These are phyloP conservation scores for Venturia effusa DNA, from an alignment of 2,329 filamentous ascomycete species.

Conservation along the genomic window DNA sequence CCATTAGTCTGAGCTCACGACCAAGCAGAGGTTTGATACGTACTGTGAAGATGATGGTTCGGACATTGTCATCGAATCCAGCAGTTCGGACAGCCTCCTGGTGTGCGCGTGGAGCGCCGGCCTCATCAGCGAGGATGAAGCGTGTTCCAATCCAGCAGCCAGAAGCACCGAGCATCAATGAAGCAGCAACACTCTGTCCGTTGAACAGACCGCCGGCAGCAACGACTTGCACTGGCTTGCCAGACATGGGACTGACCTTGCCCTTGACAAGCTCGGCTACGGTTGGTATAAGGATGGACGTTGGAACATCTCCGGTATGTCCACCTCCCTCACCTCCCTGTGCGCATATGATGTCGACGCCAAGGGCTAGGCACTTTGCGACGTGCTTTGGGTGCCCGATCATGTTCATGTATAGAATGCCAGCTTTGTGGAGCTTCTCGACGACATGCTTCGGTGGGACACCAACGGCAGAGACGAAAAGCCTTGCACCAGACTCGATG, in stretches of 20 bases:
- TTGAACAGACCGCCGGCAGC: slow-evolving; percentile 15
- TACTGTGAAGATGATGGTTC: slow-evolving; percentile 90
- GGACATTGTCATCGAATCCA: slow-evolving; percentile 88
- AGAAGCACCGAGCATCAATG: slow-evolving; percentile 83
- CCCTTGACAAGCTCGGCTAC: slow-evolving; percentile 73
- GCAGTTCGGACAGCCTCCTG: slow-evolving; percentile 91
- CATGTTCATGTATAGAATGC: slow-evolving; percentile 99
- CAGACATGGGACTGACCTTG: slow-evolving; percentile 77
- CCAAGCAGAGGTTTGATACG: slow-evolving; percentile 44
- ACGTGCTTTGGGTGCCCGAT: slow-evolving; percentile 99
- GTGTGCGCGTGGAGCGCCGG: slow-evolving; percentile 84
- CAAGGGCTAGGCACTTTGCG: slow-evolving; percentile 79
- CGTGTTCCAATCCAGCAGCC: slow-evolving; percentile 96
- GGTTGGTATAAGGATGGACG: slow-evolving; percentile 81
- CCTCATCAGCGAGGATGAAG: slow-evolving; percentile 90
- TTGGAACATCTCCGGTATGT: slow-evolving; percentile 90
- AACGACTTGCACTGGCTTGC: slow-evolving; percentile 78
- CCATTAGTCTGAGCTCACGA: not conserved
- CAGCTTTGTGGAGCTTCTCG: slow-evolving; percentile 76
- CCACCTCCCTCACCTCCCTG: slow-evolving; percentile 97
- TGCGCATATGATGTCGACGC: slow-evolving; percentile 93
- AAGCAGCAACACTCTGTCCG: slow-evolving; percentile 59
- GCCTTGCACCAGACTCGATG: slow-evolving; percentile 79
- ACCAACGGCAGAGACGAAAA: slow-evolving; percentile 95
- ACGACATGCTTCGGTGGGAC: slow-evolving; percentile 83